Base-by-base conservation (phyloP, 805 yeast genomes). In the Hanseniaspora clermontiae region DNA sequence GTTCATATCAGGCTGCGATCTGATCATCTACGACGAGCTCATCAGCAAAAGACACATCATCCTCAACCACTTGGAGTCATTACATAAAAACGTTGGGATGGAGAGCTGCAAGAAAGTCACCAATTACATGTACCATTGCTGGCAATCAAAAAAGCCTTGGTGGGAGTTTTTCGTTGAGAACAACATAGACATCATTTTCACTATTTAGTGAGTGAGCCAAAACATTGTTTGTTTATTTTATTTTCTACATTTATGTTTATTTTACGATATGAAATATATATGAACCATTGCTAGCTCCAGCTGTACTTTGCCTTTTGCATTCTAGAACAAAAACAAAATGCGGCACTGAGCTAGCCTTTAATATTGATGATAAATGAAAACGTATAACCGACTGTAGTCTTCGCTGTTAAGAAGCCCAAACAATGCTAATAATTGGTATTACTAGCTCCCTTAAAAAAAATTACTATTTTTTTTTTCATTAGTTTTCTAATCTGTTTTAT, bases 91-190 rank as follows among this genome's bases (percentile, higher is more conserved):
- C 17, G 39, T 51, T 5, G 55, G 55, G 4, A 51, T 51, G 55
- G 46, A 45, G 6, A 51, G 55, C 31, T 51, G 55, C 24, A 38
- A 43, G 17, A 51, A 39, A 45, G 49, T 51, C 5, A 51, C 32
- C 9, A 45, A 51, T 20, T 51, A 45, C 32, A 51, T 51, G 55
- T 27, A 42, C 12, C 55, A 51, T 6, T 51, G 55, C 45, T 51
- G 55, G 55, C 20, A 32, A n/a, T 43, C 55, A n/a, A 45, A 45
- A 19, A 51, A 51, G 29, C 46, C 55, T 2, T 51, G 55, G 55
- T 51, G 55, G 55, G 55, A 51, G 11, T 43, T 51, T 3, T 51
- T 51, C 29, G 19, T 43, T 2, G 55, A 51, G 9, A 43, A 51
- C 20, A 38, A 45, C 24, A 51, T 51, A 5, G 55, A 51, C 39